Base-by-base conservation (phyloP, 2,329 filamentous ascomycete genomes). In the Botrytis pseudocinerea region DNA sequence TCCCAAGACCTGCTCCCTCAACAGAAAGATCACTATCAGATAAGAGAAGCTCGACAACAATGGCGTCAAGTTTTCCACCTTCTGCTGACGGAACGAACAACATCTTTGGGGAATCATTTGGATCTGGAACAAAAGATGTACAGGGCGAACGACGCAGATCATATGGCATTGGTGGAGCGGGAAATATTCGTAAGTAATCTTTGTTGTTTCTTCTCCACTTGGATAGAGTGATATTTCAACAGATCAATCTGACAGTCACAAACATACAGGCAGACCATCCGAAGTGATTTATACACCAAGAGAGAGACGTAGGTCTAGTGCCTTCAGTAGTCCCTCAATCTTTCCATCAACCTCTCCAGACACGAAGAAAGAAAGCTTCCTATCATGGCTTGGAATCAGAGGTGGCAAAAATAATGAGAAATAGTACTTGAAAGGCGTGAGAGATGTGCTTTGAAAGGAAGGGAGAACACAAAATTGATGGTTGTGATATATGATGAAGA, bases 91-190 rank as follows among this genome's bases (percentile, higher is more conserved):
- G 25, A 46, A 38, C 22, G 32, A 46, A 70, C 40, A 44, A 44
- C 1, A 46, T 28, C 7, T 61, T 38, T 12, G 54, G 54, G 10
- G 68, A 35, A 10, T 61, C 22, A 6, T 38, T 62, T 62, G 59
- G 40, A 12, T 28, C 69, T 2, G 20, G 35, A n/a, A 12, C 68
- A 20, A n/a, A 25, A 8, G 28, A 46, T 16, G 18, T 8, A 62
- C 68, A 35, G 28, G 28, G 22, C 32, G 71, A 80, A 68, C 71
- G 66, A 65, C 77, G 74, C 62, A 78, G 73, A 72, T 80, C 79
- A 72, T 78, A 76, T 77, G 79, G 79, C 6, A 80, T 80, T 74
- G 79, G 79, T 46, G 79, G 79, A 0, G 79, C 79, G 6, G 79
- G 79, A 6, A 80, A 80, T 75, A 80, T 80, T 60, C 76, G 79